These are phyloP conservation scores for Trichoderma atroviride DNA, from an alignment of 2,329 filamentous ascomycete genomes.

Conservation along the genomic window DNA sequence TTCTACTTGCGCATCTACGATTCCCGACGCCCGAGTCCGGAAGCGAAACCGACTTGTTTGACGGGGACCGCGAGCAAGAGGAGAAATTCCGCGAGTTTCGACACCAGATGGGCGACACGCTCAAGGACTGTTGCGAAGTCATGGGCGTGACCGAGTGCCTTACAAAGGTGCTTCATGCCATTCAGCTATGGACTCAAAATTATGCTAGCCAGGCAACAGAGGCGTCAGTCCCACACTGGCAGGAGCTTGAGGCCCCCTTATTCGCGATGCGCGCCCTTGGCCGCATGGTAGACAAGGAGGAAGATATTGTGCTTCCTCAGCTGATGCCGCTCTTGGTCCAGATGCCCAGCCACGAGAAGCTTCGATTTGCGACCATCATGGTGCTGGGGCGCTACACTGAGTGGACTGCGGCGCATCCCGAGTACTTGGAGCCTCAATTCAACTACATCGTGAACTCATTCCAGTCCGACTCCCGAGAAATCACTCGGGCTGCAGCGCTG, in stretches of 20 bases:
- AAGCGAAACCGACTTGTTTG: slow-evolving; percentile 82
- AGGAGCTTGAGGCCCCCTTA: slow-evolving; percentile 90
- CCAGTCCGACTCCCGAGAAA: slow-evolving; percentile 83
- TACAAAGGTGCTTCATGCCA: slow-evolving; percentile 81
- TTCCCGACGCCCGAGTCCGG: slow-evolving; percentile 77
- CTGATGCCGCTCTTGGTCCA: slow-evolving; percentile 92
- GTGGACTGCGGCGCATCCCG: slow-evolving; percentile 93
- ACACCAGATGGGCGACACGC: slow-evolving; percentile 94
- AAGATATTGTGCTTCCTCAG: slow-evolving; percentile 83
- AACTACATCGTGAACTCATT: slow-evolving; percentile 96
- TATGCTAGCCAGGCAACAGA: slow-evolving; percentile 76
- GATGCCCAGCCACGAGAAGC: slow-evolving; percentile 93
- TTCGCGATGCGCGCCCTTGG: slow-evolving; percentile 97
- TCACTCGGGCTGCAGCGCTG: slow-evolving; percentile 86
- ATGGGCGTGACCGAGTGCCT: slow-evolving; percentile 92
- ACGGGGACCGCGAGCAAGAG: slow-evolving; percentile 92
- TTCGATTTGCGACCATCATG: slow-evolving; percentile 99
- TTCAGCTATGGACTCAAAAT: slow-evolving; percentile 84
- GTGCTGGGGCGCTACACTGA: slow-evolving; percentile 95
- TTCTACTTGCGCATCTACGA: slow-evolving; percentile 87
- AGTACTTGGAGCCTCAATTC: slow-evolving; percentile 89
- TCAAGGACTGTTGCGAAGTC: slow-evolving; percentile 96
- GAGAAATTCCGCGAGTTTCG: slow-evolving; percentile 97
- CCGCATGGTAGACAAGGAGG: slow-evolving; percentile 89
- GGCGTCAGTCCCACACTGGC: slow-evolving; percentile 86